phyloP scores from a whole-genome alignment of 139 green algal genomes.

The Chlamydomonas applanata region DNA sequence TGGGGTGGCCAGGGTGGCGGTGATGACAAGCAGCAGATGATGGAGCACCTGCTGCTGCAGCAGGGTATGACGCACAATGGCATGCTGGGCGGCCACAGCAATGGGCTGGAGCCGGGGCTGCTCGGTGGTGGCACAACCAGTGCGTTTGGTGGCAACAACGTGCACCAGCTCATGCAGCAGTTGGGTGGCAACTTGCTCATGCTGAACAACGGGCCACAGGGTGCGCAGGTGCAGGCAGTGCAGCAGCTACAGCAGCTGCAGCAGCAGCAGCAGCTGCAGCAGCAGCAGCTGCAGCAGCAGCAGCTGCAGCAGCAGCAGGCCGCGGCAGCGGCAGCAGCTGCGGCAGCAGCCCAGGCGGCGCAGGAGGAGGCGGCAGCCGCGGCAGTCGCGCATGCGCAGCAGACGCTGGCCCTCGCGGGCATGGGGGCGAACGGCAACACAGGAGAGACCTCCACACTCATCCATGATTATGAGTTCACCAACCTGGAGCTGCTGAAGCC shows the following conservation, averaged over 20 bases:
- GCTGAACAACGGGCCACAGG: no score
- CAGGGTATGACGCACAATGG: background rate
- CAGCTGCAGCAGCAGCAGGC: constrained; percentile 1
- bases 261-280: constrained; percentile 23
- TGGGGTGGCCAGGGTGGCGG: no score
- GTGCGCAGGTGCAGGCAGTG: background rate
- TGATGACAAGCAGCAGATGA: constrained; percentile 10
- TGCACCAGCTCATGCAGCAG: constrained; percentile 13
- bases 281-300: background rate
- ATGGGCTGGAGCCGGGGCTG: background rate
- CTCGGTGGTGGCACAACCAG: background rate
- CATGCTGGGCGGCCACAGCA: background rate
- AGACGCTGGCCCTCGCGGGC: no score
- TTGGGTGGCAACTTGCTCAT: background rate
- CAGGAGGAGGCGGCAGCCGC: background rate
- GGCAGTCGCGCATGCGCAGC: no score
- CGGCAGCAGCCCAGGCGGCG: background rate
- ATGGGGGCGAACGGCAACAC: background rate
- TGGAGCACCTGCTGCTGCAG: constrained; percentile 4
- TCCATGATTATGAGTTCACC: constrained; percentile 62
- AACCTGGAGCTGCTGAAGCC: constrained; percentile 62
- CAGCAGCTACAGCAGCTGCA: constrained; percentile 2
- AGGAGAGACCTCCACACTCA: background rate
- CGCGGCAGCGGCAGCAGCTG: constrained; percentile 16
- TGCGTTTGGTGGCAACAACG: constrained; percentile 5